Base-by-base conservation (phyloP, 257 asterid genomes). In the Fraxinus americana region DNA sequence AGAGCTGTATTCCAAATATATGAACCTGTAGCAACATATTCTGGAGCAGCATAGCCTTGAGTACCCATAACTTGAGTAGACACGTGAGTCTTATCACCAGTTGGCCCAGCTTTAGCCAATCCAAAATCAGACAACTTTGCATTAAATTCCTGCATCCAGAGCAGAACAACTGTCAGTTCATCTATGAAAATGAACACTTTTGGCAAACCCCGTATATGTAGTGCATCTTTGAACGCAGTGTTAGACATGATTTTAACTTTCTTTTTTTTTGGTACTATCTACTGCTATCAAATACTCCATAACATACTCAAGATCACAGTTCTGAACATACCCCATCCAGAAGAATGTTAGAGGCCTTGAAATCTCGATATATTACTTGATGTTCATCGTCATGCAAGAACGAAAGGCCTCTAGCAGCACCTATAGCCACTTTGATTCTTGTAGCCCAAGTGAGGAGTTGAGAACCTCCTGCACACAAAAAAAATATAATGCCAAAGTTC, bases 21-120 rank as follows among this genome's bases (percentile, higher is more conserved):
- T 69, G 59, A 36, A 94, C 98, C 98, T 85, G 97, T 92, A 75
- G 97, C 95, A 0, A 94, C 97, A 65, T 94, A 94, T 81, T 94
- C 99, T 2, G 99, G 99, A 0, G 99, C 99, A 39, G 97, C 98
- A 73, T 94, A 94, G 50, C 98, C 99, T 1, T 89, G 94, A 2
- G 97, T 92, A 14, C 97, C 97, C 90, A 92, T 88, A 72, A 94
- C 97, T 86, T 88, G 98, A 61, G 98, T 92, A 52, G 99, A 94
- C 34, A 91, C 98, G 11, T 94, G 98, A 5, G 98, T 92, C 75
- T 89, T 87, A 76, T 94, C 98, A 73, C 98, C 99, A 10, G 95
- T 92, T 8, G 99, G 99, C 77, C 98, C 98, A 0, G 93, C 97
- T 82, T 95, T 92, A 1, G 99, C 98, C 89, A 95, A 86, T 59